These are phyloP conservation scores for Pyronema omphalodes DNA, from an alignment of 495 filamentous ascomycete species.

Conservation along the genomic window DNA sequence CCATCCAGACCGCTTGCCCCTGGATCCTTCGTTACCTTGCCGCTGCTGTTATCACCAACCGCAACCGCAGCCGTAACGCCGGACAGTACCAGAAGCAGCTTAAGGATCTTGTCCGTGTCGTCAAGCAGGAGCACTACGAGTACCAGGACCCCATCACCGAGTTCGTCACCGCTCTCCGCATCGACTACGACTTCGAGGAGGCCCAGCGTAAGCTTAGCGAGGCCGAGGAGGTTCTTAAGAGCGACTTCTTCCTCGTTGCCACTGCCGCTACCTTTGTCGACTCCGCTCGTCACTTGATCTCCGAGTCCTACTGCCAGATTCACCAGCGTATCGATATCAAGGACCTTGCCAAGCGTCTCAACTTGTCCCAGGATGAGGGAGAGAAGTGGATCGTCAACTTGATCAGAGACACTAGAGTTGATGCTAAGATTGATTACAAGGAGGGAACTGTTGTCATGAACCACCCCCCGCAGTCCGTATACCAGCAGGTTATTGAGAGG, in stretches of 20 bases:
- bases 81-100: slow-evolving; percentile 91
- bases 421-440: slow-evolving; percentile 98
- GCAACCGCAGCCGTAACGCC: slow-evolving; percentile 60
- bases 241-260: slow-evolving; percentile 86
- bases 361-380: slow-evolving; percentile 77
- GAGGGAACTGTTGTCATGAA: slow-evolving; percentile 98
- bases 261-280: slow-evolving; percentile 83
- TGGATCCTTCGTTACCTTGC: slow-evolving; percentile 93
- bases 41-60: slow-evolving; percentile 89
- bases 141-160: slow-evolving; percentile 90
- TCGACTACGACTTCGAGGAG: slow-evolving; percentile 98
- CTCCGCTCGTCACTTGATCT: slow-evolving; percentile 84
- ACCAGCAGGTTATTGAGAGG: slow-evolving; percentile 95
- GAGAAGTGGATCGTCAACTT: slow-evolving; percentile 99
- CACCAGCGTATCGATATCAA: slow-evolving; percentile 95
- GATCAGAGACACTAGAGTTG: slow-evolving; percentile 88
- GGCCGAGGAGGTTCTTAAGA: slow-evolving; percentile 77
- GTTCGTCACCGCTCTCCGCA: slow-evolving; percentile 86
- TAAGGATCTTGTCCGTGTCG: slow-evolving; percentile 85
- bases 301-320: slow-evolving; percentile 98
- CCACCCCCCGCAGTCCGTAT: slow-evolving; percentile 91
- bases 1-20: slow-evolving; percentile 91
- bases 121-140: slow-evolving; percentile 92
- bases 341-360: slow-evolving; percentile 78
- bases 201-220: slow-evolving; percentile 80